Conservation (phyloP, 768 basidiomycete genomes). For the Daedaleopsis sinensis region DNA sequence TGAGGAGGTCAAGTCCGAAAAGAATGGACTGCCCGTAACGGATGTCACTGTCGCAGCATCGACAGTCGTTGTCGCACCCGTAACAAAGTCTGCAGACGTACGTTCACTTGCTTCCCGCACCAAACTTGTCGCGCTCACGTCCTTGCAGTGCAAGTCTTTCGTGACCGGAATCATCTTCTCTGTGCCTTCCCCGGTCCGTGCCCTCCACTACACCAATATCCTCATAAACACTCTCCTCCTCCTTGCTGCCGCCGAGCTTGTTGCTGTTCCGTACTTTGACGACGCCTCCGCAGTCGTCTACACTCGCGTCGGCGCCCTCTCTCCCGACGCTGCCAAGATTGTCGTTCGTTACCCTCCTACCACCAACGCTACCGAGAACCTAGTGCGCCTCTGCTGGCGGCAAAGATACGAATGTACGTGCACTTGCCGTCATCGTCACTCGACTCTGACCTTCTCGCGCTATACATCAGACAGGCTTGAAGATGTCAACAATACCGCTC, state of each 20-base stretch:
- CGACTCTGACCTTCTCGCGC: background rate
- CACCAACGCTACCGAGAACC: conserved; percentile 33
- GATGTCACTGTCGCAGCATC: conserved; percentile 5
- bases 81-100: conserved; percentile 8
- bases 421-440: no score
- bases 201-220: conserved; percentile 29
- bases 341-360: conserved; percentile 65
- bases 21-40: no score
- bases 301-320: conserved; percentile 71
- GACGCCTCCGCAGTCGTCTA: conserved; percentile 59
- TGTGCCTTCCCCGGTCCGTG: conserved; percentile 33
- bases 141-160: conserved; percentile 5
- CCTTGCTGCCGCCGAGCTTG: conserved; percentile 48
- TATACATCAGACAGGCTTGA: conserved; percentile 44
- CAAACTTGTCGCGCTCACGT: conserved; percentile 27
- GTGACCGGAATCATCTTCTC: conserved; percentile 34
- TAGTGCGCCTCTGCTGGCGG: conserved; percentile 51
- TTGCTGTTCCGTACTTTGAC: conserved; percentile 57
- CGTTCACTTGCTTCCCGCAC: background rate
- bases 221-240: conserved; percentile 44
- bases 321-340: conserved; percentile 64
- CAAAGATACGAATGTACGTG: no score
- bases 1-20: no score
- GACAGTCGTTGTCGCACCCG: background rate
- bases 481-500: conserved; percentile 42